A percentile compares a stretch with the other conserved stretches of the same genome.
Conservation (phyloP, 139 green algal species). For the Desmodesmus armatus region DNA sequence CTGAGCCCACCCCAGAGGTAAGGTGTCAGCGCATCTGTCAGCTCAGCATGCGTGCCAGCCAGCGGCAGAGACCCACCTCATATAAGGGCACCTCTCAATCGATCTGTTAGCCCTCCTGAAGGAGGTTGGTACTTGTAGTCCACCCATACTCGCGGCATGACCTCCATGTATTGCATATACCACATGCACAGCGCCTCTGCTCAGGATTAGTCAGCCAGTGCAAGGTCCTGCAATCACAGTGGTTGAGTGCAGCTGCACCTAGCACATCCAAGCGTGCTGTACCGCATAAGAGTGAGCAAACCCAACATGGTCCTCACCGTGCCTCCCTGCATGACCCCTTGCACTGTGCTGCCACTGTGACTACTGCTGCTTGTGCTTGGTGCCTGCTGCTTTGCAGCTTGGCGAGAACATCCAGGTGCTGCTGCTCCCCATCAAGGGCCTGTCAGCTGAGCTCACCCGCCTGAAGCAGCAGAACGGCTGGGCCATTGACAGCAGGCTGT, state of each 20-base stretch:
- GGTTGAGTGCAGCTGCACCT: too few species aligned
- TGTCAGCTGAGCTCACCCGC: slow-evolving; percentile 53
- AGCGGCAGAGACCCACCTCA: background rate
- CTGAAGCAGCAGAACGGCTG: slow-evolving; percentile 57
- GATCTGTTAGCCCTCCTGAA: too few species aligned
- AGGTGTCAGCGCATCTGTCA: too few species aligned
- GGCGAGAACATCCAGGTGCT: slow-evolving; percentile 70
- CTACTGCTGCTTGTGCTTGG: background rate
- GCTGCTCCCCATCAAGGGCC: slow-evolving; percentile 54
- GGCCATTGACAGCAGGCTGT: slow-evolving; percentile 65
- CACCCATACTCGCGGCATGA: too few species aligned
- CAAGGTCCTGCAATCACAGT: too few species aligned
- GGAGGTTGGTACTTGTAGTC: too few species aligned
- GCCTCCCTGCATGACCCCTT: background rate
- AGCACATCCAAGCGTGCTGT: too few species aligned
- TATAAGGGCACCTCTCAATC: background rate
- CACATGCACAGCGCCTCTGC: background rate
- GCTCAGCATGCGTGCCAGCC: background rate
- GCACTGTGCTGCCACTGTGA: background rate
- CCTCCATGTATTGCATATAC: background rate
- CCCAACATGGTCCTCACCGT: background rate
- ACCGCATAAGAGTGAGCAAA: too few species aligned
- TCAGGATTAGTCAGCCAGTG: too few species aligned
- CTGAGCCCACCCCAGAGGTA: slow-evolving; percentile 64
- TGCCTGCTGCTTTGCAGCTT: slow-evolving; percentile 53